Percentiles rank a stretch among this genome's conserved stretches.
These are phyloP conservation scores for Pseudogymnoascus sp. DNA, from an alignment of 2,329 filamentous ascomycete species.

Conservation along the genomic window DNA sequence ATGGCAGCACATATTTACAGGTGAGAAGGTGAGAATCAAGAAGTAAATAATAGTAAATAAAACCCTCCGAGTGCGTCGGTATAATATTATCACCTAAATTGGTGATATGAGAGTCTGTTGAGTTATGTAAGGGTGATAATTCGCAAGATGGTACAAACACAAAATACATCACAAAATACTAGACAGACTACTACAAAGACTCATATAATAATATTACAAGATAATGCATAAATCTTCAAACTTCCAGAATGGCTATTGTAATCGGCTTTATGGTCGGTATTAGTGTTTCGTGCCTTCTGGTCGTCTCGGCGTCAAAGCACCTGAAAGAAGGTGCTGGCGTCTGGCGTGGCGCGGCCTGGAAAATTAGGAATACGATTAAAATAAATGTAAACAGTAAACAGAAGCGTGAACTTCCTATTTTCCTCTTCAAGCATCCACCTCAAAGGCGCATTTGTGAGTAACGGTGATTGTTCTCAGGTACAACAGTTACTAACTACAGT, in stretches of 20 bases:
- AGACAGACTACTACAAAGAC: not conserved
- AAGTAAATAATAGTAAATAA: not conserved
- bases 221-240: not conserved
- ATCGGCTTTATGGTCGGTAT: not conserved
- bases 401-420: not conserved
- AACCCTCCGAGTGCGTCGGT: not conserved
- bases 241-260: not conserved
- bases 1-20: not conserved
- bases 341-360: not conserved
- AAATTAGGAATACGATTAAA: not conserved
- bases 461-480: not conserved
- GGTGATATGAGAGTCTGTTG: not conserved
- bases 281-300: not conserved
- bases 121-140: not conserved
- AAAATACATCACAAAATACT: not conserved
- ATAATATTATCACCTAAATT: not conserved
- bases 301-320: not conserved
- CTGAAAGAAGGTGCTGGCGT: not conserved
- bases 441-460: constrained; percentile 1
- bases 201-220: not conserved
- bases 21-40: not conserved
- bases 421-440: not conserved
- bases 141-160: not conserved
- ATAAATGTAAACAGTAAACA: not conserved
- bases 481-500: not conserved